phyloP scores from a whole-genome alignment of 179 eudicot species.

The Spinacia oleracea region DNA sequence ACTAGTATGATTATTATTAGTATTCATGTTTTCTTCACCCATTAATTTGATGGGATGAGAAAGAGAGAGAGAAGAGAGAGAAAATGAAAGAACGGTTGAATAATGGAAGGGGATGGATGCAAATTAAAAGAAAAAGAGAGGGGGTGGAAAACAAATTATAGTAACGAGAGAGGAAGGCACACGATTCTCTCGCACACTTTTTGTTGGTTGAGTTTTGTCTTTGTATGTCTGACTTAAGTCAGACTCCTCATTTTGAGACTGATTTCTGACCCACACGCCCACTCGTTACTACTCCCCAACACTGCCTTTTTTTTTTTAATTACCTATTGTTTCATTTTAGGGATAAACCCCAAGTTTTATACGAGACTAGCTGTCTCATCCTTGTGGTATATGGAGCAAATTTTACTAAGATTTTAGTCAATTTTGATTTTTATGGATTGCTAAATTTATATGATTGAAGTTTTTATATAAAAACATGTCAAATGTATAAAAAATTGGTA shows the following conservation, averaged over 20 bases:
- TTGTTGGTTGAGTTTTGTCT: constrained; percentile 21
- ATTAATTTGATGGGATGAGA: not conserved
- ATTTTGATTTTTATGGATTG: not conserved
- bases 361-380: too few relatives aligned
- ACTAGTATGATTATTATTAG: too few relatives aligned
- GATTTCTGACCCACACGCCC: constrained; percentile 25
- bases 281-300: not conserved
- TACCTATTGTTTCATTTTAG: not conserved
- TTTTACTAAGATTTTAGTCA: not conserved
- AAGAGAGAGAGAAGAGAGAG: not conserved
- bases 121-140: not conserved
- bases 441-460: too few relatives aligned
- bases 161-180: constrained; percentile 23
- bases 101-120: not conserved
- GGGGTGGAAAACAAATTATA: not conserved
- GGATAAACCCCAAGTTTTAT: too few relatives aligned
- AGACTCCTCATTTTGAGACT: constrained; percentile 29
- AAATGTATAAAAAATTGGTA: too few relatives aligned
- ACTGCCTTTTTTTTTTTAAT: too few relatives aligned
- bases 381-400: too few relatives aligned
- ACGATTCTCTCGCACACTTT: constrained; percentile 19
- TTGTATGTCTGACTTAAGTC: constrained; percentile 27
- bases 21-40: not conserved
- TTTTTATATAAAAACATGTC: too few relatives aligned
- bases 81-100: not conserved